Conservation (phyloP, 2,329 filamentous ascomycete species). For the Aspergillus brunneoviolaceus region DNA sequence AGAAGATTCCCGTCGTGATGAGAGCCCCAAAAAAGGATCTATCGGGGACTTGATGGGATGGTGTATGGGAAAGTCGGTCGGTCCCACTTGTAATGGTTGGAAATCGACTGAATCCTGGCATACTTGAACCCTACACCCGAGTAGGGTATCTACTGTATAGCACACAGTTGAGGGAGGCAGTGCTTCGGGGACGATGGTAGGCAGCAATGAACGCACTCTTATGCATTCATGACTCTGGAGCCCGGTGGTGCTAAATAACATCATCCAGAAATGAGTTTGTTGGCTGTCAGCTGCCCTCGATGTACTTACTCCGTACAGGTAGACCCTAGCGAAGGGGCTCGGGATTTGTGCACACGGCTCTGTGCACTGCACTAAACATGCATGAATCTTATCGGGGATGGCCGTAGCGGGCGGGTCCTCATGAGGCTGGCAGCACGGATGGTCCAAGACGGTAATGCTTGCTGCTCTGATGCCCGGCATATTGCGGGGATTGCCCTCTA, state of each 20-base stretch:
- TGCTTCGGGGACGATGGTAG: neutral
- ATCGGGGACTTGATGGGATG: neutral
- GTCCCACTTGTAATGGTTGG: neutral
- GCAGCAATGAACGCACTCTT: neutral
- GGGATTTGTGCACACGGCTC: neutral
- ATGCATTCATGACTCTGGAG: neutral
- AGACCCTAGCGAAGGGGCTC: neutral
- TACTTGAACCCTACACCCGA: neutral
- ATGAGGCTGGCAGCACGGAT: constrained; percentile 5
- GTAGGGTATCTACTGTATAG: neutral
- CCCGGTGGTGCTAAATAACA: neutral
- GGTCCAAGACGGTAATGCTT: constrained; percentile 8
- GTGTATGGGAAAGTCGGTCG: neutral
- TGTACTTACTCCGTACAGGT: neutral
- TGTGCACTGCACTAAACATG: neutral
- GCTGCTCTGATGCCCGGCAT: neutral
- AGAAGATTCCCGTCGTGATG: constrained; percentile 1
- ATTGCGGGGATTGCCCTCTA: neutral
- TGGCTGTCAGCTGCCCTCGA: neutral
- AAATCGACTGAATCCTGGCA: neutral
- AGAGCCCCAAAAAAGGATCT: neutral
- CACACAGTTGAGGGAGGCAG: neutral
- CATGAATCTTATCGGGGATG: constrained; percentile 4
- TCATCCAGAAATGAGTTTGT: neutral
- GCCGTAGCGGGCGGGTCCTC: constrained; percentile 4